phyloP scores from a whole-genome alignment of 371 early-diverging fungal genomes.

The Mortierella sp. region DNA sequence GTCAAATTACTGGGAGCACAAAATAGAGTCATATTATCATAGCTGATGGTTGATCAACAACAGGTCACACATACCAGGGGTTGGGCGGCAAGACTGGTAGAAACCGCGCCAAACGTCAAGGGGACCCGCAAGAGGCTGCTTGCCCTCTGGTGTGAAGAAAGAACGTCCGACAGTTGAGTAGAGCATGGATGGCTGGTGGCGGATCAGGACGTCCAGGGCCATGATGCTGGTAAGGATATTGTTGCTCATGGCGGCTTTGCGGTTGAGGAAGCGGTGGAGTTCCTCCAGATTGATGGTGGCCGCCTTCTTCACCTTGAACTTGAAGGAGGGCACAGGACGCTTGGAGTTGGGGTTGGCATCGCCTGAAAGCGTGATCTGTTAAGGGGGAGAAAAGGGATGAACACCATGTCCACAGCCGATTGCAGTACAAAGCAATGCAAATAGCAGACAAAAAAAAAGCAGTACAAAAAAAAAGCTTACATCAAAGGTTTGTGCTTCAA shows the following conservation, averaged over 20 bases:
- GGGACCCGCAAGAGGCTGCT: slow-evolving; percentile 63
- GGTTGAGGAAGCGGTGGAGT: slow-evolving; percentile 60
- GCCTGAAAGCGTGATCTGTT: slow-evolving; percentile 58
- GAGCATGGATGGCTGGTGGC: slow-evolving; percentile 69
- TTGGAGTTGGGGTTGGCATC: slow-evolving; percentile 29
- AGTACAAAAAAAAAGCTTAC: slow-evolving; percentile 6
- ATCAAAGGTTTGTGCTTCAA: slow-evolving; percentile 49
- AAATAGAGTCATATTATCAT: too few species aligned
- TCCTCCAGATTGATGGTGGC: slow-evolving; percentile 54
- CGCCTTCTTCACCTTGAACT: slow-evolving; percentile 53
- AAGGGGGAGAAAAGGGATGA: neutral
- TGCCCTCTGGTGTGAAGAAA: slow-evolving; percentile 75
- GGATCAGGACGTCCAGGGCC: slow-evolving; percentile 76
- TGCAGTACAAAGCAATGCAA: too few species aligned
- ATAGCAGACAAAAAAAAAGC: too few species aligned
- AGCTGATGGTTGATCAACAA: too few species aligned
- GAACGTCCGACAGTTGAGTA: slow-evolving; percentile 77
- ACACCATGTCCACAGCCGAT: too few species aligned
- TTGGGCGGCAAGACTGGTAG: slow-evolving; percentile 73
- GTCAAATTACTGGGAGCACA: too few species aligned
- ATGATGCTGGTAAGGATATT: slow-evolving; percentile 63
- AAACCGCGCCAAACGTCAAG: slow-evolving; percentile 84
- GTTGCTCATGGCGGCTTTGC: slow-evolving; percentile 54
- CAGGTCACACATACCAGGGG: slow-evolving; percentile 59
- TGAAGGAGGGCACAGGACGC: slow-evolving; percentile 12